Percentiles rank a stretch among this genome's conserved stretches.
Evolutionary conservation across 306 rosid species (phyloP).

Genomic region (Inga laurina): DNA sequence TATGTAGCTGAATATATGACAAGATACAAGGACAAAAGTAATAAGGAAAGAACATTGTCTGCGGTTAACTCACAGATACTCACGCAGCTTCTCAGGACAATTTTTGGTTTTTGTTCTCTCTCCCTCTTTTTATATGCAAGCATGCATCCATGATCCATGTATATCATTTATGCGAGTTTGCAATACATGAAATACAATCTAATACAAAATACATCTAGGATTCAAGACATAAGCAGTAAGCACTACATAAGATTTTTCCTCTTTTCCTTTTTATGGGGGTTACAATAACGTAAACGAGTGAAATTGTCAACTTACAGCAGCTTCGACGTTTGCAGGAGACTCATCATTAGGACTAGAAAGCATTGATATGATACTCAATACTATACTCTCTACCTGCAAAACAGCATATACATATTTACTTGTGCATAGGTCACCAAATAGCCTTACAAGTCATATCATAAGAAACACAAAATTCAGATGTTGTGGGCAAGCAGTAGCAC

Average conservation of each 20-base stretch:
- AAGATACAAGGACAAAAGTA: not conserved
- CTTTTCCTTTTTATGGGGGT: not conserved
- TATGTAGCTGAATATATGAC: too few species aligned
- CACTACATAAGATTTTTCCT: not conserved
- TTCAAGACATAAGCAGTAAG: slow-evolving; percentile 8
- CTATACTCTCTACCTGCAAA: slow-evolving; percentile 98
- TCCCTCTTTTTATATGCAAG: too few species aligned
- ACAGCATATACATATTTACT: slow-evolving; percentile 15
- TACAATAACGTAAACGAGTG: not conserved
- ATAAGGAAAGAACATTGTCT: slow-evolving; percentile 6
- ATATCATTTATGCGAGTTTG: not conserved
- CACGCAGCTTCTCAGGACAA: not conserved
- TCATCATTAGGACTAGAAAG: slow-evolving; percentile 96
- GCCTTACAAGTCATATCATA: slow-evolving; percentile 17
- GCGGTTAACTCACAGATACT: not conserved
- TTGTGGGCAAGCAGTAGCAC: slow-evolving; percentile 20
- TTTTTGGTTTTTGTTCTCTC: too few species aligned
- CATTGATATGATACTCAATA: slow-evolving; percentile 98
- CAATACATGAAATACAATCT: too few species aligned
- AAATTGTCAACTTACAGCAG: slow-evolving; percentile 73
- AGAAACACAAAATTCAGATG: slow-evolving; percentile 11
- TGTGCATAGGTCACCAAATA: slow-evolving; percentile 12
- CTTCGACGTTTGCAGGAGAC: slow-evolving; percentile 99
- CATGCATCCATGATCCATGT: too few species aligned
- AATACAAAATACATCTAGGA: not conserved